Evolutionary conservation across 345 rosid species (phyloP), one percentile per base, ranked within the genome.

Genomic region (Eucalyptus cloeziana): DNA sequence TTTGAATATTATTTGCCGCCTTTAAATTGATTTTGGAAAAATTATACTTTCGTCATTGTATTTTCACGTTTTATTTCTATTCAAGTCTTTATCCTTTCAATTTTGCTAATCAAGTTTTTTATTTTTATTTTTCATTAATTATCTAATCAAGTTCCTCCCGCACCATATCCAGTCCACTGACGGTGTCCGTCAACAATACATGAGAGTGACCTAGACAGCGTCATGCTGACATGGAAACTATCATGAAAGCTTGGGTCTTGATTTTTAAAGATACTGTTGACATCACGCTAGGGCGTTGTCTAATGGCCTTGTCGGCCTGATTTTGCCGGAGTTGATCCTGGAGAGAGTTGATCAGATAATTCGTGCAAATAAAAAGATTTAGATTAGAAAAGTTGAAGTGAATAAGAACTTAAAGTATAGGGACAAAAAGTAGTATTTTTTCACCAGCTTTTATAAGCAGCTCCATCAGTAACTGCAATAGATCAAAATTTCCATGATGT

Each of bases 281-380:
- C 71, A 7, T 64, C n/a, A 25, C 0, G 13, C 67, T 0, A 6
- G 69, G 69, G 33, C n/a, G 33, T 64, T 30, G 69, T 62, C 69
- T 11, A 13, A 30, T 0, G 1, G 8, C 1, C 1, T 27, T 0
- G 33, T 62, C 17, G 33, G 69, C 69, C 69, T 62, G 69, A 62
- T 62, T 62, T 62, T 62, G 69, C 69, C 4, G 31, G 31, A 62
- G 1, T 62, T 62, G 31, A 30, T 62, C n/a, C 31, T 13, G 16
- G 31, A 27, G 69, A 30, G 69, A 62, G 15, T 62, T 0, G 31
- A 12, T 62, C 0, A 62, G 33, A 62, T 30, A 27, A 27, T 62
- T 10, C 31, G 15, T 62, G 69, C 31, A 62, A 0, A 62, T 62
- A 62, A 30, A 60, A 62, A 27, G 16, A 62, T 12, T 0, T 27